Evolutionary conservation across 2,329 filamentous ascomycete genomes (phyloP), one percentile per base, ranked within the genome.

Genomic region (Hypoxylon sp.): DNA sequence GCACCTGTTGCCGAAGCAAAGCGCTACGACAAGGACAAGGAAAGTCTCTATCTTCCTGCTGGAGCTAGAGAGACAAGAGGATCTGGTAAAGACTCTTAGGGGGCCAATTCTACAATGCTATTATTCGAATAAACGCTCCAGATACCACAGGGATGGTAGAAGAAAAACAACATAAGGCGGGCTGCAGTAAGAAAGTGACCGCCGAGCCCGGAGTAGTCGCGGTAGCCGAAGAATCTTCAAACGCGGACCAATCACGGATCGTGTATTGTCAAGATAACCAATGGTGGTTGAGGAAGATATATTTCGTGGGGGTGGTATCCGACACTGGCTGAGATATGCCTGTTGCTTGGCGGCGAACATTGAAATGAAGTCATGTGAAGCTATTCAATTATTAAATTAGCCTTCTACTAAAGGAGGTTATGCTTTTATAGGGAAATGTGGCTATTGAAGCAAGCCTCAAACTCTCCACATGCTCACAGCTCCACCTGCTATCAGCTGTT

Each of bases 1-100:
- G 68, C 64, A 50, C 45, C 52, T 32, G 34, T 28, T 70, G 69
- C 75, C 75, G 75, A 76, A 73, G 72, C 68, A 75, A 76, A 74
- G 71, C 75, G 74, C 14, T 32, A 21, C 21, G 14, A 60, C 55
- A 61, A 53, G 60, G 60, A 55, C 65, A 65, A 65, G 61, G 56
- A 53, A 46, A 36, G 25, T 32, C 19, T 32, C 13, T 49, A 21
- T 28, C 17, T 34, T 51, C 14, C 46, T 52, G n/a, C n/a, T n/a
- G 13, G 5, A 38, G 4, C 36, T 43, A 60, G n/a, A 21, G 21
- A 21, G 11, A 43, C 38, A 17, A 6, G 19, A 49, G 21, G 32
- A 32, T 28, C 43, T 52, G 28, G 48, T 46, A 13, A 38, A 28
- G 43, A 28, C 25, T n/a, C 25, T 32, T 17, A 25, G 17, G 21